These are phyloP conservation scores for Scalesia atractyloides DNA, from an alignment of 129 eudicot genomes.

Conservation along the genomic window DNA sequence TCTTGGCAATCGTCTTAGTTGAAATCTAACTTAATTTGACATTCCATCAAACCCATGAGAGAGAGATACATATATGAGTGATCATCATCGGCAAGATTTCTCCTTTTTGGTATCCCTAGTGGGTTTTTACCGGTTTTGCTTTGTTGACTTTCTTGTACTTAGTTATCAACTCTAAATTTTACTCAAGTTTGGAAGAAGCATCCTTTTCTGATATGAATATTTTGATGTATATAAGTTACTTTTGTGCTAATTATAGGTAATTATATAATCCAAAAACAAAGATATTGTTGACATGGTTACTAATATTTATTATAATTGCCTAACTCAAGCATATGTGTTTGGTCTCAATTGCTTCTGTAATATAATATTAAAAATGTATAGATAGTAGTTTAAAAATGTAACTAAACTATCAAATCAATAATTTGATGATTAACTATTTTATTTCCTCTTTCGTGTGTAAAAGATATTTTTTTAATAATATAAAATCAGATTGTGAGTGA, in stretches of 20 bases:
- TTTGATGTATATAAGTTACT: background rate
- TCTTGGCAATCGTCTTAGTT: slow-evolving; percentile 63
- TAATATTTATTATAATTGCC: too few relatives aligned
- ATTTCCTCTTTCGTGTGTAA: background rate
- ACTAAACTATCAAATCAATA: background rate
- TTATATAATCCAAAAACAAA: too few relatives aligned
- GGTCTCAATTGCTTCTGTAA: too few relatives aligned
- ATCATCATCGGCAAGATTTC: background rate
- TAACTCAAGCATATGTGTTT: too few relatives aligned
- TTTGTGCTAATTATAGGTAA: background rate
- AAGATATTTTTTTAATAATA: background rate
- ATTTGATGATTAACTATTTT: background rate
- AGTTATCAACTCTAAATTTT: slow-evolving; percentile 20
- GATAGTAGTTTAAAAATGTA: too few relatives aligned
- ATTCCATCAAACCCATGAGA: slow-evolving; percentile 1
- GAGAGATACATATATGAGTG: background rate
- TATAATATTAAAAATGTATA: too few relatives aligned
- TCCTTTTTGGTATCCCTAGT: slow-evolving; percentile 4
- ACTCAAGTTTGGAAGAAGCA: background rate
- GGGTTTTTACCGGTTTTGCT: slow-evolving; percentile 25
- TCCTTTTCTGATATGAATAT: background rate
- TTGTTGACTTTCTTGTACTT: background rate
- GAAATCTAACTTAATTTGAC: slow-evolving; percentile 27
- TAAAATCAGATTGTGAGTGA: background rate
- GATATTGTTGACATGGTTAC: too few relatives aligned